Percentiles rank a stretch among this genome's conserved stretches.
Evolutionary conservation across 2,329 filamentous ascomycete species (phyloP).

Genomic region (Metarhizium anisopliae): DNA sequence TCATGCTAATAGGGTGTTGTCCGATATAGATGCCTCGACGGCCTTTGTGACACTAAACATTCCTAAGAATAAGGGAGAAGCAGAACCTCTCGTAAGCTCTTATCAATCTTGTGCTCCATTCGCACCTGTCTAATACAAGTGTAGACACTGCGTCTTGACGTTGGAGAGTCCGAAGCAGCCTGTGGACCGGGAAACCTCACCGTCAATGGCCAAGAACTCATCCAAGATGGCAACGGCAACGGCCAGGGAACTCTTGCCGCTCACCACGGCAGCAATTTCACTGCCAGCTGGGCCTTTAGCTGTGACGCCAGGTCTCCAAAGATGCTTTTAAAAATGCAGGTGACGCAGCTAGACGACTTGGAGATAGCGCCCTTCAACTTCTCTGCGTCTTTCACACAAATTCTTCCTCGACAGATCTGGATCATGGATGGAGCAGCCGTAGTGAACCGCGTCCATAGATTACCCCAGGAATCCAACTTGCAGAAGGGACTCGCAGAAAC

Average conservation of each 20-base stretch:
- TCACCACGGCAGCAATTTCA: constrained; percentile 25
- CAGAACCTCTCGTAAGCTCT: no score
- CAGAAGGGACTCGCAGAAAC: no score
- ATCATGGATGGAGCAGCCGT: constrained; percentile 31
- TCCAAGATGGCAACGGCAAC: constrained; percentile 27
- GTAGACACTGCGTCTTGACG: no score
- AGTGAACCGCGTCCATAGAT: constrained; percentile 15
- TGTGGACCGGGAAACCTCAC: constrained; percentile 25
- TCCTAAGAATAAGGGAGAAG: no score
- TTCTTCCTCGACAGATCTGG: constrained; percentile 30
- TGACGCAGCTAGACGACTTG: no score
- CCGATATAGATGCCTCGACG: no score
- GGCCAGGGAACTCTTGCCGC: constrained; percentile 33
- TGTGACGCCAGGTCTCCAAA: constrained; percentile 19
- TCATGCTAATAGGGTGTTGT: no score
- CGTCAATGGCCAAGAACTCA: constrained; percentile 34
- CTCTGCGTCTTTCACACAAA: constrained; percentile 37
- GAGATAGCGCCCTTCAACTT: constrained; percentile 20
- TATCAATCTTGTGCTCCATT: no score
- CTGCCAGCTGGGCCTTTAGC: constrained; percentile 37
- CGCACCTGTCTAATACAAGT: no score
- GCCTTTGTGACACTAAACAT: no score
- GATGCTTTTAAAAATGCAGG: no score
- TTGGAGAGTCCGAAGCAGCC: no score
- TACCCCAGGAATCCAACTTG: background rate